phyloP scores from a whole-genome alignment of 2,329 filamentous ascomycete species.

The Intubia oerlemansii region DNA sequence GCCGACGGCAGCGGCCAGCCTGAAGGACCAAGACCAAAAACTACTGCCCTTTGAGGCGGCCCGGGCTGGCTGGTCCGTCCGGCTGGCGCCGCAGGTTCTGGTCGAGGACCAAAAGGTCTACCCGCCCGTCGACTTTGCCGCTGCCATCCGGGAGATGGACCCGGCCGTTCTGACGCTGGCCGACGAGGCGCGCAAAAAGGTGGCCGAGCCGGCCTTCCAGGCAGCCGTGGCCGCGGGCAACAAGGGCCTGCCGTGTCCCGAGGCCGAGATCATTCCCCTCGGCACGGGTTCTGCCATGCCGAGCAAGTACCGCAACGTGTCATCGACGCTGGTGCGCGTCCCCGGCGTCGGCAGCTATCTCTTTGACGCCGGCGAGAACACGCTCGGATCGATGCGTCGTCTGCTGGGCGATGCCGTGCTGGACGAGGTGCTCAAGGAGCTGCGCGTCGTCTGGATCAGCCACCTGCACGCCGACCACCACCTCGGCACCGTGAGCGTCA shows the following conservation, averaged over 20 bases:
- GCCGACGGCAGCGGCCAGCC: background rate
- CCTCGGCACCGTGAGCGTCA: slow-evolving; percentile 60
- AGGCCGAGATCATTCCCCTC: slow-evolving; percentile 68
- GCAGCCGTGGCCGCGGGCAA: slow-evolving; percentile 33
- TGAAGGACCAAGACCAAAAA: too few species aligned
- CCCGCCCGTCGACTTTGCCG: slow-evolving; percentile 24
- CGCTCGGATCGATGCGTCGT: slow-evolving; percentile 66
- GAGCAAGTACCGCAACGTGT: slow-evolving; percentile 90
- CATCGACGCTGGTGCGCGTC: slow-evolving; percentile 63
- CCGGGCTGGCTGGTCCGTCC: slow-evolving; percentile 21
- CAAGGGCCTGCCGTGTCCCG: slow-evolving; percentile 16
- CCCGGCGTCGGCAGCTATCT: slow-evolving; percentile 76
- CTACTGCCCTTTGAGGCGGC: slow-evolving; percentile 19
- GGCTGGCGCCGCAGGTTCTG: slow-evolving; percentile 23
- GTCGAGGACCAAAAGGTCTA: slow-evolving; percentile 24
- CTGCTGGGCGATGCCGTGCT: slow-evolving; percentile 45
- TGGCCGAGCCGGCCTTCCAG: slow-evolving; percentile 23
- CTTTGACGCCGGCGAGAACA: slow-evolving; percentile 83
- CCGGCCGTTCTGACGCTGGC: slow-evolving; percentile 30
- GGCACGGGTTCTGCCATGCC: slow-evolving; percentile 83
- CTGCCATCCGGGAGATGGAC: slow-evolving; percentile 19
- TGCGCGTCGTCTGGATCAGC: slow-evolving; percentile 78
- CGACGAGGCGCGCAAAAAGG: slow-evolving; percentile 19
- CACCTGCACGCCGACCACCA: slow-evolving; percentile 96
- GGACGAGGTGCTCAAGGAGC: slow-evolving; percentile 48